Evolutionary conservation across 1,284 basidiomycete species (phyloP).

Genomic region (Heliocybe sulcata): DNA sequence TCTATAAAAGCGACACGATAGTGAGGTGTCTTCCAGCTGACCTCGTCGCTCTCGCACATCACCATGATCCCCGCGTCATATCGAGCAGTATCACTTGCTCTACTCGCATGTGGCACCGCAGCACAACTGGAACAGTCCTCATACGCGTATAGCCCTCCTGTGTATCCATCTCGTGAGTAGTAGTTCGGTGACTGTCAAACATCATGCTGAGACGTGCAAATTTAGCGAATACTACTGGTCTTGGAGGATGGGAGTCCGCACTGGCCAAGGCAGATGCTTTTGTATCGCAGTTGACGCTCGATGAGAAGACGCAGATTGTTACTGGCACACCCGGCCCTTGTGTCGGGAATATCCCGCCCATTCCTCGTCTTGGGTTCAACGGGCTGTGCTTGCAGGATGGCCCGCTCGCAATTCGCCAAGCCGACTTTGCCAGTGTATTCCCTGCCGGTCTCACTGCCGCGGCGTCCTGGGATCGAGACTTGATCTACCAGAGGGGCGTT

Average conservation of each 20-base stretch:
- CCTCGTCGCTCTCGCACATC: too few species aligned
- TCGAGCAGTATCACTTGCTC: too few species aligned
- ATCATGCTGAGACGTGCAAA: not conserved
- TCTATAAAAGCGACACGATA: too few species aligned
- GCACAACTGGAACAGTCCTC: too few species aligned
- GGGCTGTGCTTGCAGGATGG: conserved; percentile 35
- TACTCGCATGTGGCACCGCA: too few species aligned
- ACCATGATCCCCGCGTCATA: too few species aligned
- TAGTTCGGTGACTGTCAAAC: too few species aligned
- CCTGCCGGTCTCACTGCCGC: conserved; percentile 49
- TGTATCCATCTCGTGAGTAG: too few species aligned
- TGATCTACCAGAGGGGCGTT: conserved; percentile 62
- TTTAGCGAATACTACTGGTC: not conserved
- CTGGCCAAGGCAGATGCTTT: conserved; percentile 9
- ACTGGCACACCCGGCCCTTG: conserved; percentile 52
- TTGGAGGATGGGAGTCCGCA: not conserved
- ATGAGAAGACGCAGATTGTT: conserved; percentile 45
- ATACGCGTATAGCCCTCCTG: too few species aligned
- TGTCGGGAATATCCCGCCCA: conserved; percentile 47
- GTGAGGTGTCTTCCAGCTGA: too few species aligned
- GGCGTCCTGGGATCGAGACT: conserved; percentile 35
- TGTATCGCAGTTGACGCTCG: conserved; percentile 23
- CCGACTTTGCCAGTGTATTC: conserved; percentile 22
- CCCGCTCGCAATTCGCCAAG: conserved; percentile 42
- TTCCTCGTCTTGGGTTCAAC: conserved; percentile 14